Evolutionary conservation across 2,329 filamentous ascomycete genomes (phyloP).

Genomic region (Monosporascus cannonballus): DNA sequence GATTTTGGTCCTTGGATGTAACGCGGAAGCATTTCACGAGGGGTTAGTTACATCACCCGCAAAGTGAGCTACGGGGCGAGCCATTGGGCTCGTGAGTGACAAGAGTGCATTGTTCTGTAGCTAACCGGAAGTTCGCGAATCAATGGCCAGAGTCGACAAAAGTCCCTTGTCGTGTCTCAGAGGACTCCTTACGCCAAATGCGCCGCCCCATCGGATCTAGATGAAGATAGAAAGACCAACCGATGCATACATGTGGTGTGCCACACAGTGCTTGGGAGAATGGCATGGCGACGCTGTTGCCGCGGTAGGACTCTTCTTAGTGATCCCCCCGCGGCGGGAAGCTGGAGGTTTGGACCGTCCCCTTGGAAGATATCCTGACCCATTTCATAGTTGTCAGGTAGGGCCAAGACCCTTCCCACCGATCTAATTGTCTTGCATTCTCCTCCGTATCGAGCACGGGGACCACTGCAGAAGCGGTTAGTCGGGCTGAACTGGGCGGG

Average conservation of each 20-base stretch:
- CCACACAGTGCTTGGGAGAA: slow-evolving; percentile 6
- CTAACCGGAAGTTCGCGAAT: slow-evolving; percentile 20
- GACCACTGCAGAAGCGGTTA: slow-evolving; percentile 43
- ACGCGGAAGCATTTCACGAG: neutral
- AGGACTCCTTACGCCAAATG: slow-evolving; percentile 18
- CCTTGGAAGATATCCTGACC: slow-evolving; percentile 63
- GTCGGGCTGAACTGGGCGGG: slow-evolving; percentile 4
- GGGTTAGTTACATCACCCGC: neutral
- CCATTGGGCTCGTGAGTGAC: neutral
- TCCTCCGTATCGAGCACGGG: slow-evolving; percentile 68
- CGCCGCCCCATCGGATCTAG: slow-evolving; percentile 16
- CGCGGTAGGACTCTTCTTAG: slow-evolving; percentile 8
- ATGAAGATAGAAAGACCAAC: slow-evolving; percentile 24
- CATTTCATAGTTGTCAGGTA: slow-evolving; percentile 72
- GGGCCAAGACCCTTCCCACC: slow-evolving; percentile 82
- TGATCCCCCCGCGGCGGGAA: slow-evolving; percentile 65
- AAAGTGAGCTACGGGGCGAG: neutral
- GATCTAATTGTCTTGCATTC: slow-evolving; percentile 58
- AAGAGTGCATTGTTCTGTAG: slow-evolving; percentile 10
- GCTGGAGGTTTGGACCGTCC: slow-evolving; percentile 59
- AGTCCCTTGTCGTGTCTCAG: slow-evolving; percentile 14
- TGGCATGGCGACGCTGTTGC: slow-evolving; percentile 1
- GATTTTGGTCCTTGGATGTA: neutral
- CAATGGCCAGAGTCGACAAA: slow-evolving; percentile 8
- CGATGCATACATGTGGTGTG: slow-evolving; percentile 9